Base-by-base conservation (phyloP, 192 early-diverging fungal species). In the Gamsiella multidivaricata region DNA sequence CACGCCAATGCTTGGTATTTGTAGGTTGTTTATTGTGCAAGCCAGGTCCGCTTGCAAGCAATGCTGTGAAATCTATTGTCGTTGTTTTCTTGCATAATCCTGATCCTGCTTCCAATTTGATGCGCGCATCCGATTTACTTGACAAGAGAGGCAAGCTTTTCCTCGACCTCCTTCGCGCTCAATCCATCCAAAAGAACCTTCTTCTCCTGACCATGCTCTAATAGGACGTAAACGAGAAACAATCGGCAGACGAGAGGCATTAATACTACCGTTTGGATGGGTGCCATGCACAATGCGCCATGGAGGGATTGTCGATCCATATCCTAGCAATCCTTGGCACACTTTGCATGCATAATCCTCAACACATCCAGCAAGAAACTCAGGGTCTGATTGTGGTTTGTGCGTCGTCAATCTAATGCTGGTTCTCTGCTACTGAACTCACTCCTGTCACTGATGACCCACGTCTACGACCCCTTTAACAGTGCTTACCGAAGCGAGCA, bases 401-500 rank as follows among this genome's bases (percentile, higher is more conserved):
- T n/a, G n/a, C n/a, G n/a, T n/a, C n/a, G n/a, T n/a, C n/a, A n/a
- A n/a, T n/a, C n/a, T n/a, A n/a, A n/a, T n/a, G n/a, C n/a, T n/a
- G n/a, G n/a, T n/a, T n/a, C n/a, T n/a, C n/a, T n/a, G n/a, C n/a
- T n/a, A n/a, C n/a, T n/a, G n/a, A n/a, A n/a, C n/a, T n/a, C n/a
- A n/a, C n/a, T n/a, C n/a, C n/a, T n/a, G n/a, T n/a, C n/a, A n/a
- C n/a, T n/a, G n/a, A n/a, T n/a, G n/a, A n/a, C n/a, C n/a, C n/a
- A n/a, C n/a, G n/a, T n/a, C n/a, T n/a, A n/a, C n/a, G n/a, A n/a
- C n/a, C n/a, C n/a, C n/a, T n/a, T n/a, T n/a, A n/a, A n/a, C n/a
- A n/a, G n/a, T n/a, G 69, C 82, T 73, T 86, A 97, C 95, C 94
- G 70, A 93, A 98, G 52, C 95, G 92, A 65, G 94, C 96, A 86